Evolutionary conservation across 2,329 filamentous ascomycete genomes (phyloP).

Genomic region (Dendrostoma leiphaemia): DNA sequence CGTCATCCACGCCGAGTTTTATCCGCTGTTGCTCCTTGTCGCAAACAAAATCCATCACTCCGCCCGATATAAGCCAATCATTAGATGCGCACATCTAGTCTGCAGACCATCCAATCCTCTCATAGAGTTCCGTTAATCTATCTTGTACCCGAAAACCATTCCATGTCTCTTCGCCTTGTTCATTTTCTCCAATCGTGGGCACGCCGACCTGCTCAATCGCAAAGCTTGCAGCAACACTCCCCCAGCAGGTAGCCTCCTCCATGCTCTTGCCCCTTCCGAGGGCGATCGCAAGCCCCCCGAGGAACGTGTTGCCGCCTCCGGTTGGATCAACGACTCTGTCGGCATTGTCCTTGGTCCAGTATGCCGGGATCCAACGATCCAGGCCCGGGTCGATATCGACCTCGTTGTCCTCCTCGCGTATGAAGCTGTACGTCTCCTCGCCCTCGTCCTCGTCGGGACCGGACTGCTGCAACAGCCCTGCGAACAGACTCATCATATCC

Average conservation of each 20-base stretch:
- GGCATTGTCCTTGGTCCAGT: slow-evolving; percentile 46
- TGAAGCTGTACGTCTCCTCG: slow-evolving; percentile 39
- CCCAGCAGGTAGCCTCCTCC: slow-evolving; percentile 74
- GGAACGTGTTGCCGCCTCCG: slow-evolving; percentile 88
- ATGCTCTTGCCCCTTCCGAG: slow-evolving; percentile 58
- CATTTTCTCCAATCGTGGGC: slow-evolving; percentile 53
- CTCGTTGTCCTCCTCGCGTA: slow-evolving; percentile 39
- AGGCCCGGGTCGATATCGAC: slow-evolving; percentile 63
- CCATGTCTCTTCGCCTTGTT: slow-evolving; percentile 55
- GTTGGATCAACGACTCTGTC: slow-evolving; percentile 82
- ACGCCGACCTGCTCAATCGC: slow-evolving; percentile 93
- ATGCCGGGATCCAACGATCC: slow-evolving; percentile 76
- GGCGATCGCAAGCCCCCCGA: slow-evolving; percentile 59
- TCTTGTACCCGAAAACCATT: slow-evolving; percentile 55
- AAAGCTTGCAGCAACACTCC: slow-evolving; percentile 81
- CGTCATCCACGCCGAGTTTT: neutral
- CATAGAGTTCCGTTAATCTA: slow-evolving; percentile 50
- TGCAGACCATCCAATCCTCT: slow-evolving; percentile 27
- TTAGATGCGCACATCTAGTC: neutral
- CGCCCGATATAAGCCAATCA: no score
- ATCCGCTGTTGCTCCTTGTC: neutral
- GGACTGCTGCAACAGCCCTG: slow-evolving; percentile 47
- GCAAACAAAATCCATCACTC: no score
- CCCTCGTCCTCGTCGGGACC: neutral
- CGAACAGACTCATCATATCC: slow-evolving; percentile 62